Evolutionary conservation across 192 early-diverging fungal genomes (phyloP).

Genomic region (Spizellomyces sp.): DNA sequence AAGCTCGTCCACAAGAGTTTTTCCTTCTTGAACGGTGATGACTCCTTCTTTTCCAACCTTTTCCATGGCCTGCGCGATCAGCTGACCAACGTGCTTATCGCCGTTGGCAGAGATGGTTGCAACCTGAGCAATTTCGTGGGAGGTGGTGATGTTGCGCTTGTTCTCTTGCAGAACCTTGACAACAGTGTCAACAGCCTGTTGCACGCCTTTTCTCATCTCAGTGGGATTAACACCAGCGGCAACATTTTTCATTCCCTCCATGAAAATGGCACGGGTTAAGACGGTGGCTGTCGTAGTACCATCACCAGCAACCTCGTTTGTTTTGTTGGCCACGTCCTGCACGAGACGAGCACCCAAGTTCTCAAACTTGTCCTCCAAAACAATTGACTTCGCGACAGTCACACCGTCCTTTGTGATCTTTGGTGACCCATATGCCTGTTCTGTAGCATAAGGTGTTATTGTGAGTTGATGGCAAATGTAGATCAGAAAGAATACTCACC

Average conservation of each 20-base stretch:
- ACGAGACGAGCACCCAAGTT: conserved; percentile 98
- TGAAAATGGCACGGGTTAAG: conserved; percentile 96
- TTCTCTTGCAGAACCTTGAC: conserved; percentile 92
- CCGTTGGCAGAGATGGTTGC: conserved; percentile 99
- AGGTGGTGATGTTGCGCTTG: conserved; percentile 90
- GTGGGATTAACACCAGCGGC: conserved; percentile 99
- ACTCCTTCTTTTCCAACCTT: conserved; percentile 99
- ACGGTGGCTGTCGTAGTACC: conserved; percentile 99
- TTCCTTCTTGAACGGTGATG: conserved; percentile 99
- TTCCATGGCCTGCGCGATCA: conserved; percentile 99
- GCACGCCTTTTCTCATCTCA: conserved; percentile 92
- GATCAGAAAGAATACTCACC: conserved; percentile 37
- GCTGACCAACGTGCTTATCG: conserved; percentile 91
- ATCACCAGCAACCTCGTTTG: conserved; percentile 99
- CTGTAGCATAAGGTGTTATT: conserved; percentile 32
- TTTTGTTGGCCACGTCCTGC: conserved; percentile 99
- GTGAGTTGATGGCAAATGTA: not conserved
- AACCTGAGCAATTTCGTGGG: conserved; percentile 96
- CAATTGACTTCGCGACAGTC: conserved; percentile 97
- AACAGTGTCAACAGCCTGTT: conserved; percentile 90
- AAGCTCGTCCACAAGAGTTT: conserved; percentile 98
- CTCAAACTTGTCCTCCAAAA: conserved; percentile 97
- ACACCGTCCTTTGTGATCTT: conserved; percentile 99
- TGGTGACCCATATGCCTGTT: conserved; percentile 95
- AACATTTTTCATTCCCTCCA: conserved; percentile 98